These are phyloP conservation scores for Aureobasidium sp. DNA, from an alignment of 2,329 filamentous ascomycete genomes.

Conservation along the genomic window DNA sequence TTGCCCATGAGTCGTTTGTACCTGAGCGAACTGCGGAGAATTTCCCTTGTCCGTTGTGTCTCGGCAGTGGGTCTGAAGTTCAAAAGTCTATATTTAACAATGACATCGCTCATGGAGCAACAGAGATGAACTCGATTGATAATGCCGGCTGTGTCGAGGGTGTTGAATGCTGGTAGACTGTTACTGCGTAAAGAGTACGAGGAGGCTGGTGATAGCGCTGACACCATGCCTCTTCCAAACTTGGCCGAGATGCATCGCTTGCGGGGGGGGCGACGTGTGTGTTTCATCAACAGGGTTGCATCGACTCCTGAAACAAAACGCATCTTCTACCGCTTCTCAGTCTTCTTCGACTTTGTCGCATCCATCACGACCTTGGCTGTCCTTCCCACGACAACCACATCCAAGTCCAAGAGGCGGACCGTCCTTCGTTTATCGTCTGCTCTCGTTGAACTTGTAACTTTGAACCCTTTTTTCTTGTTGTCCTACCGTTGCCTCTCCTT, in stretches of 20 bases:
- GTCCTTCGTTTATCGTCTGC: slow-evolving; percentile 8
- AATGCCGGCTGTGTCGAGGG: not conserved
- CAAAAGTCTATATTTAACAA: not conserved
- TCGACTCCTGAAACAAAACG: slow-evolving; percentile 11
- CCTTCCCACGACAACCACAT: not conserved
- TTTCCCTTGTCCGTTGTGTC: not conserved
- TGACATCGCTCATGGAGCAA: not conserved
- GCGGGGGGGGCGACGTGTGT: not conserved
- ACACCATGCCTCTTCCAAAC: not conserved
- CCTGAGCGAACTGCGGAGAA: slow-evolving; percentile 1
- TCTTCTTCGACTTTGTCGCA: slow-evolving; percentile 5
- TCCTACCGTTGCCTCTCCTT: slow-evolving; percentile 14
- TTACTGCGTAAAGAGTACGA: not conserved
- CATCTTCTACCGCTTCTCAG: not conserved
- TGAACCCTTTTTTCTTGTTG: slow-evolving; percentile 10
- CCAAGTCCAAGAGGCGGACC: not conserved
- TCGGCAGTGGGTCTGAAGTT: slow-evolving; percentile 5
- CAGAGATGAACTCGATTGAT: not conserved
- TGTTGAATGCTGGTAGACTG: not conserved
- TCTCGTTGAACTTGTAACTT: not conserved
- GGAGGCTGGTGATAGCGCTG: not conserved
- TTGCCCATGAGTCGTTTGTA: not conserved
- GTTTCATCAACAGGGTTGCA: slow-evolving; percentile 3
- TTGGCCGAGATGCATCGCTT: not conserved
- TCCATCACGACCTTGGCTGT: not conserved